Evolutionary conservation across 2,329 filamentous ascomycete genomes (phyloP).

Genomic region (Hymenoscyphus fraxineus): DNA sequence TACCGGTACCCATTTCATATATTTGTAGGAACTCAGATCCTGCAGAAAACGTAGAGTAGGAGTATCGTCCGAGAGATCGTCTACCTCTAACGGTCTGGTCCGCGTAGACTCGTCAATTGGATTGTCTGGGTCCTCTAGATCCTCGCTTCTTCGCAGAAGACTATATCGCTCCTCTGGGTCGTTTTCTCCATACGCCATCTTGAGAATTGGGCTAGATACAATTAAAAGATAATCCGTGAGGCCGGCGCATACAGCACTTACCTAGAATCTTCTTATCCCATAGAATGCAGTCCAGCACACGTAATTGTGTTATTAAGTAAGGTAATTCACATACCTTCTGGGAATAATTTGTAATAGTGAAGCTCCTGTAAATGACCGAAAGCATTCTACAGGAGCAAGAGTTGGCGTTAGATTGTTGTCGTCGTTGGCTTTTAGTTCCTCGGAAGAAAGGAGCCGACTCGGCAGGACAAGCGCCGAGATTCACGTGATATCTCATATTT

Average conservation of each 20-base stretch:
- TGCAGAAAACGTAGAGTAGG: conserved; percentile 60
- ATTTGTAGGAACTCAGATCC: conserved; percentile 44
- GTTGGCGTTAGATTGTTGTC: background rate
- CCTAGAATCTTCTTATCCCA: background rate
- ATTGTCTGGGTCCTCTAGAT: conserved; percentile 30
- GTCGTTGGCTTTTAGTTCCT: background rate
- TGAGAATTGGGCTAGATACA: background rate
- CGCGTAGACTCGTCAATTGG: conserved; percentile 31
- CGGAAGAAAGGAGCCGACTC: background rate
- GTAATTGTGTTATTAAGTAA: background rate
- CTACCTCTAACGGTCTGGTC: conserved; percentile 35
- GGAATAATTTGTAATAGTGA: background rate
- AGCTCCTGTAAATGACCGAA: background rate
- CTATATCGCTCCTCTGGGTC: background rate
- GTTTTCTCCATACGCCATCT: background rate
- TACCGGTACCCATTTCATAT: conserved; percentile 57
- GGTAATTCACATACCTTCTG: background rate
- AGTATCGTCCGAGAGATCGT: conserved; percentile 44
- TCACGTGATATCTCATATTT: background rate
- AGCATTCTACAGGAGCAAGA: background rate
- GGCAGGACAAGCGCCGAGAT: background rate
- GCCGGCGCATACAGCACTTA: background rate
- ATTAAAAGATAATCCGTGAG: background rate
- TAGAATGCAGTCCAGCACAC: background rate
- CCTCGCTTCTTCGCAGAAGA: background rate